Conservation (phyloP, 2,329 filamentous ascomycete species). For the Colletotrichum truncatum region DNA sequence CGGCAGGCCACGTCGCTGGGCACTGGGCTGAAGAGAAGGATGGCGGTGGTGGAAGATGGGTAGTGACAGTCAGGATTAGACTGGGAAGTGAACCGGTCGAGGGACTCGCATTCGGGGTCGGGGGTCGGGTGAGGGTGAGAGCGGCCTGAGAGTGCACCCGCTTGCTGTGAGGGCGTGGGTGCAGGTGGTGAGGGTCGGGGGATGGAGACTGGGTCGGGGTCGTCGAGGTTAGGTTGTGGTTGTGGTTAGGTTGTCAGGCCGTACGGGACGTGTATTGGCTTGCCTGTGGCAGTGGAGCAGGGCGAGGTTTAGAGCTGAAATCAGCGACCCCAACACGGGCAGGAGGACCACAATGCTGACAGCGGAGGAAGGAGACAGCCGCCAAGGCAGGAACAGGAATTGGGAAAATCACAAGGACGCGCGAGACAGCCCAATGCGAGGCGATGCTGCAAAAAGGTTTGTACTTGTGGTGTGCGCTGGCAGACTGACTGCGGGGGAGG, state of each 20-base stretch:
- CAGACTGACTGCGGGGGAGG: background rate
- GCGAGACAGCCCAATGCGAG: slow-evolving; percentile 1
- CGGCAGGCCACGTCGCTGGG: slow-evolving; percentile 25
- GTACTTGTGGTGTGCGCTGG: background rate
- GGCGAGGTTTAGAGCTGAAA: slow-evolving; percentile 24
- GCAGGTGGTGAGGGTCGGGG: slow-evolving; percentile 21
- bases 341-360: slow-evolving; percentile 1
- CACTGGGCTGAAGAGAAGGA: slow-evolving; percentile 25
- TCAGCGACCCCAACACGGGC: slow-evolving; percentile 5
- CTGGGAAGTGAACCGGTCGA: slow-evolving; percentile 20
- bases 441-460: background rate
- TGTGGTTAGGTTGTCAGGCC: background rate
- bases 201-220: slow-evolving; percentile 24
- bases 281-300: slow-evolving; percentile 28
- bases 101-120: background rate
- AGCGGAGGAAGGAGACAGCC: background rate
- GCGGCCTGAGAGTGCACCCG: slow-evolving; percentile 11
- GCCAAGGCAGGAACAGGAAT: background rate
- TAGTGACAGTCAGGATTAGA: slow-evolving; percentile 8
- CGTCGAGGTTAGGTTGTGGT: slow-evolving; percentile 26
- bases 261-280: background rate
- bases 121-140: slow-evolving; percentile 21
- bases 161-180: background rate
- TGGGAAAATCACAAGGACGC: background rate
- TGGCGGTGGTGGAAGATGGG: slow-evolving; percentile 12